Evolutionary conservation across 2,329 filamentous ascomycete genomes (phyloP), one percentile per base, ranked within the genome.

Genomic region (Colletotrichum limetticola): DNA sequence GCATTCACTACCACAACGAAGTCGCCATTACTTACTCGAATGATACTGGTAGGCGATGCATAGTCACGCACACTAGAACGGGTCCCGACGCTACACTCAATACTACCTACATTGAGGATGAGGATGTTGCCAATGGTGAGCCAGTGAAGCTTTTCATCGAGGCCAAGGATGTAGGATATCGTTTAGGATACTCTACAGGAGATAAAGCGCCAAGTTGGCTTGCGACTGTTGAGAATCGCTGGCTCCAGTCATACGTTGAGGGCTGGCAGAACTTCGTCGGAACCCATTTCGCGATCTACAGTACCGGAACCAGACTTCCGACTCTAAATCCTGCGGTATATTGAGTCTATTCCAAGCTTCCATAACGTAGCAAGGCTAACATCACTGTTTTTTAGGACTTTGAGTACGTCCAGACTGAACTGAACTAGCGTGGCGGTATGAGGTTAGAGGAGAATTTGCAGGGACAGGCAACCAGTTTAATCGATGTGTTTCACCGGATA

Each of bases 231-330:
- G 67, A 74, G 12, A 75, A 74, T 22, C 62, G 65, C 9, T 68
- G 68, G 63, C 42, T 75, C n/a, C 74, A 75, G 46, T 70, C 63
- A 2, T 68, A 65, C 19, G 37, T 75, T 1, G 60, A 74, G 7
- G 74, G 74, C 0, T 75, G 74, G 74, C 74, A 75, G 53, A 75
- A 75, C 53, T 75, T 75, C 49, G 74, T 75, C 1, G 74, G 74
- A 4, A 72, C 67, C 3, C 74, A 75, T n/a, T 72, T 75, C 32
- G 74, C 63, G 3, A 75, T 75, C 22, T 75, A 74, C 28, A 71
- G 22, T 28, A 74, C 74, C 5, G 74, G 74, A 5, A 67, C 64
- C 1, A 64, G 56, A 19, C 62, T 75, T 8, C 74, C 74, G 1
- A 75, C 57, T 6, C 37, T 74, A 3, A 75, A 68, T 24, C 16